Percentiles rank a stretch among this genome's conserved stretches.
These are phyloP conservation scores for Suillus subluteus DNA, from an alignment of 768 basidiomycete genomes.

Conservation along the genomic window DNA sequence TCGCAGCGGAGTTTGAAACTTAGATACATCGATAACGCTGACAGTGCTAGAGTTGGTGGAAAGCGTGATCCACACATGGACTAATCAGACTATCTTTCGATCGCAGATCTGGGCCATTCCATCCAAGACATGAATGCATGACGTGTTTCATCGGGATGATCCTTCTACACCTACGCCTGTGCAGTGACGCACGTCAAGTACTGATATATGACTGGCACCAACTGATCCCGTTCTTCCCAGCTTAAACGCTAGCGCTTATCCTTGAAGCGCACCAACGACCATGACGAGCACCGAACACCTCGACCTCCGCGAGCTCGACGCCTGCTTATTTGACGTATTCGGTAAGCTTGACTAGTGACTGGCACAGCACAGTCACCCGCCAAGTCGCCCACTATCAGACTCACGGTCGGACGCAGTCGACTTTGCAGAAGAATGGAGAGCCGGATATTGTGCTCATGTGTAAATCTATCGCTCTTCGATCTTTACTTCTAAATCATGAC, in stretches of 20 bases:
- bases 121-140: background rate
- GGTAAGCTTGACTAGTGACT: constrained; percentile 43
- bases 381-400: constrained; percentile 22
- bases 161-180: background rate
- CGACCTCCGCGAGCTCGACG: constrained; percentile 37
- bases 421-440: constrained; percentile 62
- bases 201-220: background rate
- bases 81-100: too few relatives aligned
- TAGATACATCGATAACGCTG: too few relatives aligned
- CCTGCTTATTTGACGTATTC: constrained; percentile 51
- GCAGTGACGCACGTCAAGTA: background rate
- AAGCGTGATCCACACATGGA: too few relatives aligned
- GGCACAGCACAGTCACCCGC: constrained; percentile 30
- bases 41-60: too few relatives aligned
- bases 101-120: background rate
- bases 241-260: background rate
- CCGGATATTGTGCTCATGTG: constrained; percentile 44
- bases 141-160: background rate
- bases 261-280: background rate
- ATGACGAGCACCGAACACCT: background rate
- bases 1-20: too few relatives aligned
- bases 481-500: background rate
- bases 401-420: constrained; percentile 24
- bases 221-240: background rate
- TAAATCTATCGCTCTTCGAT: constrained; percentile 8